Conservation (phyloP, 2,329 filamentous ascomycete species). For the Didymella pinodella region DNA sequence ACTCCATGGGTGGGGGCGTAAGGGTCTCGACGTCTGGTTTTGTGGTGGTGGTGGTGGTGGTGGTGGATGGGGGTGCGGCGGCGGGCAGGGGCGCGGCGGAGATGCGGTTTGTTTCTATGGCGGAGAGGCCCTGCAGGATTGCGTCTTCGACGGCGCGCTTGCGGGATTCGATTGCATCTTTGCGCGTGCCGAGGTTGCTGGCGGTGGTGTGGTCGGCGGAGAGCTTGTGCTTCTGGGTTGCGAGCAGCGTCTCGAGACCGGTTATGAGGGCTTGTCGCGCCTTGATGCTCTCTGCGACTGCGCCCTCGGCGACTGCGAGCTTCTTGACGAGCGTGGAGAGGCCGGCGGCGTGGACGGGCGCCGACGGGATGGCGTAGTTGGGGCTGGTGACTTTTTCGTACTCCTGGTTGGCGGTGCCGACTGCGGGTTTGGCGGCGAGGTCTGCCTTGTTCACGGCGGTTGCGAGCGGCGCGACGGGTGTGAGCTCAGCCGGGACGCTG, state of each 20-base stretch:
- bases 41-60: too few species aligned
- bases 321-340: constrained; percentile 89
- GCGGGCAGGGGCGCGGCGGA: constrained; percentile 50
- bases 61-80: constrained; percentile 40
- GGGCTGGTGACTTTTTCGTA: constrained; percentile 85
- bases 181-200: constrained; percentile 71
- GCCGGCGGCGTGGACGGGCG: constrained; percentile 89
- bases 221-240: constrained; percentile 74
- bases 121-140: constrained; percentile 84
- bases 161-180: constrained; percentile 76
- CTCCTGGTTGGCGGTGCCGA: constrained; percentile 78
- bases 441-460: constrained; percentile 77
- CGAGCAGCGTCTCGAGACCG: constrained; percentile 82
- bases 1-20: constrained; percentile 76
- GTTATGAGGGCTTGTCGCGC: constrained; percentile 79
- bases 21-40: constrained; percentile 81
- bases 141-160: constrained; percentile 89
- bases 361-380: constrained; percentile 71
- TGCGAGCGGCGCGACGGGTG: constrained; percentile 76
- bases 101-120: constrained; percentile 62
- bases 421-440: constrained; percentile 69
- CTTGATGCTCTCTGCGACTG: constrained; percentile 88
- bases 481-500: constrained; percentile 77
- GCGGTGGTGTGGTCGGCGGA: constrained; percentile 72
- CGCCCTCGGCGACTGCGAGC: constrained; percentile 85